Conservation (phyloP, 805 yeast species). For the Starmerella geochares region DNA sequence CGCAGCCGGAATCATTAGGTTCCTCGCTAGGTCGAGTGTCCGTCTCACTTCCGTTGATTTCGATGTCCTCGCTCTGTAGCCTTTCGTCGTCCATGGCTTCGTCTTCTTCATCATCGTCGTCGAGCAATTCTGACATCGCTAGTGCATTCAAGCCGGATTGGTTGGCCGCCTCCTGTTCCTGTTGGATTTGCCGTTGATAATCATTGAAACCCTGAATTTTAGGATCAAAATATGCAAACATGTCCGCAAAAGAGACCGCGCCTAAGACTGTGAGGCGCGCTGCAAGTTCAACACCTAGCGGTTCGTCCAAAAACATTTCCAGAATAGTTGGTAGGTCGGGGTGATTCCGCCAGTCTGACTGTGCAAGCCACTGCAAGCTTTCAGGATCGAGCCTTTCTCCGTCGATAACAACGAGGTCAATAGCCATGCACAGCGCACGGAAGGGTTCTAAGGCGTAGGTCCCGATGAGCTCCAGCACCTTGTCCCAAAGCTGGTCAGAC, state of each 20-base stretch:
- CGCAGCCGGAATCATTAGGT: not conserved
- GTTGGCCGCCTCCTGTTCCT: not conserved
- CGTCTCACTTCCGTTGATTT: not conserved
- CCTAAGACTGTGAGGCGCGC: constrained; percentile 10
- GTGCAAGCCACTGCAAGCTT: constrained; percentile 1
- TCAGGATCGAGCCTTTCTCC: not conserved
- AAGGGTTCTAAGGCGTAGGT: constrained; percentile 17
- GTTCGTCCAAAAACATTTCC: constrained; percentile 1
- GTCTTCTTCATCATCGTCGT: constrained; percentile 13
- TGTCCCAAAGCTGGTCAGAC: constrained; percentile 1
- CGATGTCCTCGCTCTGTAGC: not conserved
- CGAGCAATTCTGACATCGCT: constrained; percentile 19
- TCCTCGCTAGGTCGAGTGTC: not conserved
- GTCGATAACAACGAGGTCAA: not conserved
- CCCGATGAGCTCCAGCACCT: constrained; percentile 10
- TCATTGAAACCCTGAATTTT: not conserved
- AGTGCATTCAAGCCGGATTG: constrained; percentile 12
- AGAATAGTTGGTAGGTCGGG: constrained; percentile 11
- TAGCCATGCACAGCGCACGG: constrained; percentile 9
- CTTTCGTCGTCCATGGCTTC: constrained; percentile 1
- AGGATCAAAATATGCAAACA: constrained; percentile 9
- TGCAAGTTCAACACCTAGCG: not conserved
- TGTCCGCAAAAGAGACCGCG: constrained; percentile 6
- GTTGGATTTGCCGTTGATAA: not conserved
- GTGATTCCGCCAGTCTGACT: constrained; percentile 5